Conservation (phyloP, 2,329 filamentous ascomycete species). For the Cladosporium sp. region DNA sequence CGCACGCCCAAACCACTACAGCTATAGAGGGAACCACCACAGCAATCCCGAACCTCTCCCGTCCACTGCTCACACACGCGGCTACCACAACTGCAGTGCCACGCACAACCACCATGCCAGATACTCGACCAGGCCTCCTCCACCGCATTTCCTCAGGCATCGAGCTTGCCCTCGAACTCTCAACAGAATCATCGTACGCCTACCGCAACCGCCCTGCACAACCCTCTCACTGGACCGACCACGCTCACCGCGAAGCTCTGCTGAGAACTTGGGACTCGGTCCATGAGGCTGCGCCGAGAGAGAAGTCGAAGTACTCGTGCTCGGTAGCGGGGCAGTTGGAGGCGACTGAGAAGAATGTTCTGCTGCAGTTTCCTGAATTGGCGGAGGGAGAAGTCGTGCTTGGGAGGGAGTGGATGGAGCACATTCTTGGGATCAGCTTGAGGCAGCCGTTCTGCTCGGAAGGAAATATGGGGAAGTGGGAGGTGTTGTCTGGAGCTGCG, state of each 20-base stretch:
- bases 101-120: not conserved
- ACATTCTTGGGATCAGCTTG: slow-evolving; percentile 28
- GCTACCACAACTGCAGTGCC: not conserved
- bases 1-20: not conserved
- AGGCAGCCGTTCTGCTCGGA: slow-evolving; percentile 29
- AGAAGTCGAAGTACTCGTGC: slow-evolving; percentile 21
- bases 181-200: slow-evolving; percentile 20
- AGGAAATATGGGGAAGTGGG: slow-evolving; percentile 31
- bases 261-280: slow-evolving; percentile 30
- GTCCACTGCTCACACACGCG: not conserved
- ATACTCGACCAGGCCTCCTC: slow-evolving; percentile 3
- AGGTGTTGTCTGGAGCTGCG: slow-evolving; percentile 28
- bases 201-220: slow-evolving; percentile 25
- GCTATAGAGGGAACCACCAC: not conserved
- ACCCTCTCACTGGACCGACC: slow-evolving; percentile 31
- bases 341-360: slow-evolving; percentile 26
- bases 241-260: slow-evolving; percentile 26
- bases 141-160: slow-evolving; percentile 1
- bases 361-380: slow-evolving; percentile 29
- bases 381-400: slow-evolving; percentile 25
- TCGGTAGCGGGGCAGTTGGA: slow-evolving; percentile 23
- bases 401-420: slow-evolving; percentile 30
- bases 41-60: not conserved
- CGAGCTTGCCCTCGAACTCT: slow-evolving; percentile 26
- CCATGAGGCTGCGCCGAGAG: slow-evolving; percentile 21